Evolutionary conservation across 192 early-diverging fungal species (phyloP).

Genomic region (Nowakowskiella sp.): DNA sequence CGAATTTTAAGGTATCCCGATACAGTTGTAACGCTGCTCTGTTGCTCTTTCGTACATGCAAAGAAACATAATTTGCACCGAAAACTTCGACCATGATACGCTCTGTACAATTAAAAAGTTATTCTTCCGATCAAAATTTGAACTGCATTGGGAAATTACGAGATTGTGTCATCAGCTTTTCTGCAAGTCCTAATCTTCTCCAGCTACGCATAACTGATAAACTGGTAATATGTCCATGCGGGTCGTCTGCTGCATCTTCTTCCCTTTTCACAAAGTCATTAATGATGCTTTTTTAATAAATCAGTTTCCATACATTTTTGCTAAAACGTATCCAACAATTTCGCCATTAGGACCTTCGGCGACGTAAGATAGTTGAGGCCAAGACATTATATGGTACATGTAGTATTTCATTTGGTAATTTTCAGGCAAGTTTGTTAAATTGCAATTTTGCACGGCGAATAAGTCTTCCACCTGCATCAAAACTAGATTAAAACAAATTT

Average conservation of each 20-base stretch:
- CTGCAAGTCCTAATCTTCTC: slow-evolving; percentile 90
- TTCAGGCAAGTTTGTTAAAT: slow-evolving; percentile 93
- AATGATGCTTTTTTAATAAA: not conserved
- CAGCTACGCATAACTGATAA: slow-evolving; percentile 95
- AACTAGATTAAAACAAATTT: not conserved
- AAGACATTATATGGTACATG: slow-evolving; percentile 46
- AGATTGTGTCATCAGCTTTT: slow-evolving; percentile 92
- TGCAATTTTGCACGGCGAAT: slow-evolving; percentile 93
- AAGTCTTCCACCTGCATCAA: slow-evolving; percentile 67
- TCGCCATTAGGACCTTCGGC: slow-evolving; percentile 86
- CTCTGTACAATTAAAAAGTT: slow-evolving; percentile 31
- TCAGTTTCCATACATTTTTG: slow-evolving; percentile 70
- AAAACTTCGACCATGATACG: slow-evolving; percentile 83
- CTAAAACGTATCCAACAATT: slow-evolving; percentile 95
- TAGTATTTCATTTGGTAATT: slow-evolving; percentile 99
- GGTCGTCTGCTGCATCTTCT: slow-evolving; percentile 55
- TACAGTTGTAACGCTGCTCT: slow-evolving; percentile 89
- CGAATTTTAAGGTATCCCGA: slow-evolving; percentile 85
- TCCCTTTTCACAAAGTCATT: slow-evolving; percentile 57
- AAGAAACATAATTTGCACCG: slow-evolving; percentile 75
- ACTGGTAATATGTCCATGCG: slow-evolving; percentile 94
- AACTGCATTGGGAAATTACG: slow-evolving; percentile 41
- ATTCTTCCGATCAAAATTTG: not conserved
- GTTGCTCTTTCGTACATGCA: slow-evolving; percentile 93
- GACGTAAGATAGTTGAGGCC: slow-evolving; percentile 80